Conservation (phyloP, 2,329 filamentous ascomycete species). For the Spiromastix sp. region DNA sequence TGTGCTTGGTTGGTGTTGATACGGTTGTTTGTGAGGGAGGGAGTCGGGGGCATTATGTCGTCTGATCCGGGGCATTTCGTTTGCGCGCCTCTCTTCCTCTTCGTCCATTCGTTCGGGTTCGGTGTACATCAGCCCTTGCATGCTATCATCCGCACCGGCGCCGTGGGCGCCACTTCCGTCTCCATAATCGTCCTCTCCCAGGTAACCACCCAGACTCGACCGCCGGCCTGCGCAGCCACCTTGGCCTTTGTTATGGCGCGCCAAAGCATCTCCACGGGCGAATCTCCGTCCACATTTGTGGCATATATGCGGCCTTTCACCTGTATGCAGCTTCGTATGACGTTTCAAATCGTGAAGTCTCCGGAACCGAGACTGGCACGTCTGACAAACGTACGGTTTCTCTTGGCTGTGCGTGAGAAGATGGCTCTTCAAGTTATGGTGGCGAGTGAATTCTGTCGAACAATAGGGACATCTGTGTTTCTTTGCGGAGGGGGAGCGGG, state of each 20-base stretch:
- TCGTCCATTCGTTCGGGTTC: slow-evolving; percentile 41
- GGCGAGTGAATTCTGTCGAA: slow-evolving; percentile 89
- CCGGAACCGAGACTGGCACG: slow-evolving; percentile 87
- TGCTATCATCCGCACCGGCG: slow-evolving; percentile 44
- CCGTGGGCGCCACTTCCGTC: slow-evolving; percentile 33
- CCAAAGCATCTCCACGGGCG: slow-evolving; percentile 86
- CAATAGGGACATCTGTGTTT: slow-evolving; percentile 97
- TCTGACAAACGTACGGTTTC: slow-evolving; percentile 89
- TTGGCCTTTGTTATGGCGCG: slow-evolving; percentile 88
- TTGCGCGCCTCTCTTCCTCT: slow-evolving; percentile 36
- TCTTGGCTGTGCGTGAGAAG: slow-evolving; percentile 96
- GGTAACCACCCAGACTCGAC: slow-evolving; percentile 74
- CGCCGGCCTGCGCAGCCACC: slow-evolving; percentile 89
- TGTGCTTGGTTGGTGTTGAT: slow-evolving; percentile 62
- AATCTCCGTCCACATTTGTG: slow-evolving; percentile 92
- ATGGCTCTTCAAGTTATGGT: slow-evolving; percentile 96
- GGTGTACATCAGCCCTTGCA: slow-evolving; percentile 54
- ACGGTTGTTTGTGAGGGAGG: slow-evolving; percentile 32
- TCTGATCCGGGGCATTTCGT: slow-evolving; percentile 63
- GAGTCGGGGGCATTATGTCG: slow-evolving; percentile 53
- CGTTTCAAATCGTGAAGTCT: slow-evolving; percentile 91
- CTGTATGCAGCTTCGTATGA: slow-evolving; percentile 92
- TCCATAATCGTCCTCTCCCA: slow-evolving; percentile 61
- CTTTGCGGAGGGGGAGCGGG: slow-evolving; percentile 66
- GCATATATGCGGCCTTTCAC: slow-evolving; percentile 89